Evolutionary conservation across 2,329 filamentous ascomycete species (phyloP), one percentile per base, ranked within the genome.

Genomic region (Xylaria sp.): DNA sequence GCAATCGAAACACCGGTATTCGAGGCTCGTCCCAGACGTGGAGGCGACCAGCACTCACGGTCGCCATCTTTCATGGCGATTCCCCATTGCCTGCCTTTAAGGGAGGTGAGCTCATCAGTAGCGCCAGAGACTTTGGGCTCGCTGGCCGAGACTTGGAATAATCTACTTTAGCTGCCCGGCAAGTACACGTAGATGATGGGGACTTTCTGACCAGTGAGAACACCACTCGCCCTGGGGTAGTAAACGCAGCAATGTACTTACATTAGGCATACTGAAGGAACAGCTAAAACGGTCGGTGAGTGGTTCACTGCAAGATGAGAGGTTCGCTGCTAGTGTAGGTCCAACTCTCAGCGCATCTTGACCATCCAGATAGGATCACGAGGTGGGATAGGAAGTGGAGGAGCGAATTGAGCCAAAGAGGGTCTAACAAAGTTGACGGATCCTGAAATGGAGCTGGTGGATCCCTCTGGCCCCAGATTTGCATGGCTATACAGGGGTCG

Each of bases 351-450:
- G 27, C 42, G 53, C 45, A 66, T 51, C 49, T 47, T 58, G 57
- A 57, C 45, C 29, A 51, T 38, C 45, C 44, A 47, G 49, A 61
- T 38, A 63, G 62, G 63, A 63, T 66, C 53, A 54, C 58, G 61
- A 66, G 61, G 56, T 68, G 25, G 55, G 50, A 64, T 31, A 33
- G 50, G n/a, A 44, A 67, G 61, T 63, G 65, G 65, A 66, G 57
- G 50, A 45, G 39, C n/a, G 45, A 56, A 44, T 57, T 51, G 53
- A 31, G 59, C 63, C 29, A 62, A 58, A 56, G 29, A 61, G 49
- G 36, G 39, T 44, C 53, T 31, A 55, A 49, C 33, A 36, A 56
- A 44, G 56, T 53, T n/a, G 49, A 61, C 25, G 33, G 58, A 65
- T 36, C n/a, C 42, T 61, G 39, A 31, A 61, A 68, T 68, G 25